Base-by-base conservation (phyloP, 768 basidiomycete genomes). In the Flagelloscypha sp. region DNA sequence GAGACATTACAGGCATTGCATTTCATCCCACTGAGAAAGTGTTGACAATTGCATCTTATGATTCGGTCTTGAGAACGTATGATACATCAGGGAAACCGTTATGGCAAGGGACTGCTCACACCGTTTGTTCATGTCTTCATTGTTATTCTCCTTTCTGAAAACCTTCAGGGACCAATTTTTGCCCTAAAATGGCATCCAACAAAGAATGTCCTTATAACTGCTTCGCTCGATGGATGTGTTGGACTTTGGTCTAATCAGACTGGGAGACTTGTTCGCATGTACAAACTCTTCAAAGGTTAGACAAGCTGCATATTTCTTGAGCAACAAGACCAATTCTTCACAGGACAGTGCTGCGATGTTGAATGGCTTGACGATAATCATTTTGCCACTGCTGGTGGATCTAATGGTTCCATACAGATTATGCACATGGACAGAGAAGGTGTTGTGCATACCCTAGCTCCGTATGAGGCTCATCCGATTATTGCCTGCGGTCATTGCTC, bases 301-400 rank as follows among this genome's bases (percentile, higher is more conserved):
- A 4, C 28, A 25, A 17, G 24, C 27, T 30, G 3, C 27, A 30
- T 31, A 22, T 23, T 28, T 24, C 13, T 15, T 33, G 27, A 40
- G 15, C 12, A 6, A 15, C 8, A 29, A 18, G 22, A 35, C 29
- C 20, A 15, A 11, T 11, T 19, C 8, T 20, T 24, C 45, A 42
- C 47, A 81, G 84, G 77, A 52, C 84, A 82, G 48, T 86, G 84
- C 54, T 55, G 89, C 48, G 86, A 89, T 48, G 70, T 83, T 8
- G 84, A 84, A 37, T 89, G 86, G 86, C 44, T 88, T 12, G 70
- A 74, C 36, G 76, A 84, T 12, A 65, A 69, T 15, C 70, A 68
- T 3, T 88, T 87, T 45, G 81, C 73, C 18, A 84, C 74, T 33
- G 79, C 79, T 47, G 82, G 84, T 24, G 79, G n/a, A n/a, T n/a